phyloP scores from a whole-genome alignment of 257 asterid species.

The Plantago elongata region DNA sequence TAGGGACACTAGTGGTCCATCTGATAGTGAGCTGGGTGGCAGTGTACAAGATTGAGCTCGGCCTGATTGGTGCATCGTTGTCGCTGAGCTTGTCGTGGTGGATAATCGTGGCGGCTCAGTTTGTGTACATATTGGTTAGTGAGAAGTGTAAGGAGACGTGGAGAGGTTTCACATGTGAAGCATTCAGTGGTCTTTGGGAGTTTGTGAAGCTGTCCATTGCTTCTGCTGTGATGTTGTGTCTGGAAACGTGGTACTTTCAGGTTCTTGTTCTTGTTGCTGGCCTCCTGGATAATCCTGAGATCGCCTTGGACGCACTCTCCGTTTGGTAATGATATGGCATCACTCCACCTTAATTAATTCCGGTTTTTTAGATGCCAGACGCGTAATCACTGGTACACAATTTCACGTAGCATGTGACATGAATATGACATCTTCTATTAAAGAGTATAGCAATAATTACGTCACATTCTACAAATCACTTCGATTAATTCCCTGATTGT shows the following conservation, averaged over 20 bases:
- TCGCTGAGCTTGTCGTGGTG: slow-evolving; percentile 57
- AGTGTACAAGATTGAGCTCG: slow-evolving; percentile 38
- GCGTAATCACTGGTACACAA: too few relatives aligned
- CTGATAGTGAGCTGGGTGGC: slow-evolving; percentile 34
- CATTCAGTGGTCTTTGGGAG: slow-evolving; percentile 41
- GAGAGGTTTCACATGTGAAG: slow-evolving; percentile 52
- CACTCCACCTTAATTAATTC: too few relatives aligned
- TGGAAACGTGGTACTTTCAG: slow-evolving; percentile 65
- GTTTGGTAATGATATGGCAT: slow-evolving; percentile 28
- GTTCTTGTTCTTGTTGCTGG: slow-evolving; percentile 43
- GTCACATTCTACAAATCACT: too few relatives aligned
- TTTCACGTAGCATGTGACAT: too few relatives aligned
- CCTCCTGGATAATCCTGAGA: slow-evolving; percentile 43
- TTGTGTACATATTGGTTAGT: slow-evolving; percentile 33
- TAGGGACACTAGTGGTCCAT: slow-evolving; percentile 40
- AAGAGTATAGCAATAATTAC: too few relatives aligned
- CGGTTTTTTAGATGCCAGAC: too few relatives aligned
- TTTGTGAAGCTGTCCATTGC: slow-evolving; percentile 50
- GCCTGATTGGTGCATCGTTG: slow-evolving; percentile 45
- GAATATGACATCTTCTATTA: too few relatives aligned
- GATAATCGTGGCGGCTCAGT: slow-evolving; percentile 44
- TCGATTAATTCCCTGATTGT: too few relatives aligned
- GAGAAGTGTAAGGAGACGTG: slow-evolving; percentile 44
- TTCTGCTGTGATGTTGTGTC: slow-evolving; percentile 62
- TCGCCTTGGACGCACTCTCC: slow-evolving; percentile 45